A percentile compares a stretch with the other conserved stretches of the same genome.
Conservation (phyloP, 164 flowering plant species). For the Magnolia kwangsiensis region DNA sequence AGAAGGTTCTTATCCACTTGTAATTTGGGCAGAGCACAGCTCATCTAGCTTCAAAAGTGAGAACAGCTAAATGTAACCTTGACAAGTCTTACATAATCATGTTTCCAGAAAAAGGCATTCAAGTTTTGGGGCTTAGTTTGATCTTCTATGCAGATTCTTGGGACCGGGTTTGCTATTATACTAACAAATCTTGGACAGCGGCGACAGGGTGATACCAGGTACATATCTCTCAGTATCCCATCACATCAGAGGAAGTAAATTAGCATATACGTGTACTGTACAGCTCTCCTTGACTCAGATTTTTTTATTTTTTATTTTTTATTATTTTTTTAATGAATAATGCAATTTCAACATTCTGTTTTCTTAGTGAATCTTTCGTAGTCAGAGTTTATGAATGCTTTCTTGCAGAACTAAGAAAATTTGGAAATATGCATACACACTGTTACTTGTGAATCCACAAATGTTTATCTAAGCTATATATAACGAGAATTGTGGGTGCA, state of each 20-base stretch:
- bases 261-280: background rate
- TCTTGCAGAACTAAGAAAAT: too few relatives aligned
- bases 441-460: too few relatives aligned
- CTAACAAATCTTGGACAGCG: slow-evolving; percentile 84
- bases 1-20: too few relatives aligned
- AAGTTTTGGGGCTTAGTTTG: slow-evolving; percentile 3
- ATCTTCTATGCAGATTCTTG: slow-evolving; percentile 64
- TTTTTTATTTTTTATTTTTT: too few relatives aligned
- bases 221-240: background rate
- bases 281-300: background rate
- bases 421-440: too few relatives aligned
- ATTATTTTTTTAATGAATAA: background rate
- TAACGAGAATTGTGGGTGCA: too few relatives aligned
- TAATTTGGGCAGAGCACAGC: too few relatives aligned
- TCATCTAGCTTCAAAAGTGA: too few relatives aligned
- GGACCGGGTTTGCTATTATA: slow-evolving; percentile 79
- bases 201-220: slow-evolving; percentile 89
- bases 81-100: too few relatives aligned
- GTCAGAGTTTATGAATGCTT: background rate
- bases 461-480: too few relatives aligned
- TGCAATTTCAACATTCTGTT: background rate
- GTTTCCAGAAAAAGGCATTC: background rate
- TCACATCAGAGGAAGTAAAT: background rate
- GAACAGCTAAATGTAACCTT: too few relatives aligned
- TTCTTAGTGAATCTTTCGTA: too few relatives aligned